Conservation (phyloP, 306 rosid species). For the Cucurbita argyrosperma region DNA sequence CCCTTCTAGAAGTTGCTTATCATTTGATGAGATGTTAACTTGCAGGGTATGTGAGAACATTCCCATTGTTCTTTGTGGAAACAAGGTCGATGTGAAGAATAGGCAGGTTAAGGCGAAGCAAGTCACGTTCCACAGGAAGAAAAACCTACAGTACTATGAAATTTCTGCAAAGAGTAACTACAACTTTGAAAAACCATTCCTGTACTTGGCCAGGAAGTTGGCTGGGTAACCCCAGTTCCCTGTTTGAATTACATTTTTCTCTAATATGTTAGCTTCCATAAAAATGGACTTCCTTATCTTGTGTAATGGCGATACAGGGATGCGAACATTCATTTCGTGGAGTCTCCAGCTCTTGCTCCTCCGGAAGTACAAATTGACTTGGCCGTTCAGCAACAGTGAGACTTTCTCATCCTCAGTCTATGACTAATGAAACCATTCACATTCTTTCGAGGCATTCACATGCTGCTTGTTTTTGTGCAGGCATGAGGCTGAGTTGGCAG, state of each 20-base stretch:
- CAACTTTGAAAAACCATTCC: constrained; percentile 68
- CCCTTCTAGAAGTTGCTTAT: neutral
- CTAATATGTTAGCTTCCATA: neutral
- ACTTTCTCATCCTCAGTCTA: neutral
- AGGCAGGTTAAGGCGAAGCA: constrained; percentile 77
- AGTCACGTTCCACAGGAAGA: constrained; percentile 74
- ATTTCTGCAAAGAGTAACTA: constrained; percentile 81
- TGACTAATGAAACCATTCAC: neutral
- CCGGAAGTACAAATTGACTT: constrained; percentile 51
- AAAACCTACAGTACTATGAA: constrained; percentile 70
- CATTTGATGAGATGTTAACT: neutral
- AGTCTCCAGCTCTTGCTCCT: constrained; percentile 81
- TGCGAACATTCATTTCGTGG: constrained; percentile 49
- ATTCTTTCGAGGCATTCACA: neutral
- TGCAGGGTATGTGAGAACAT: constrained; percentile 64
- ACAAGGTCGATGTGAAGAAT: constrained; percentile 74
- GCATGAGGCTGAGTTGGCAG: constrained; percentile 13
- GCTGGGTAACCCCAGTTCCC: constrained; percentile 37
- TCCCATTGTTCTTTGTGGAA: constrained; percentile 70
- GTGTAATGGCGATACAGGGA: constrained; percentile 18
- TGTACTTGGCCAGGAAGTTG: constrained; percentile 61
- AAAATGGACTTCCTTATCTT: neutral
- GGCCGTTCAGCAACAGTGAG: constrained; percentile 30
- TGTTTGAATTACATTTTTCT: neutral
- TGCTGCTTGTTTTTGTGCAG: constrained; percentile 1